Base-by-base conservation (phyloP, 2,329 filamentous ascomycete genomes). In the Fusarium bactridioides region DNA sequence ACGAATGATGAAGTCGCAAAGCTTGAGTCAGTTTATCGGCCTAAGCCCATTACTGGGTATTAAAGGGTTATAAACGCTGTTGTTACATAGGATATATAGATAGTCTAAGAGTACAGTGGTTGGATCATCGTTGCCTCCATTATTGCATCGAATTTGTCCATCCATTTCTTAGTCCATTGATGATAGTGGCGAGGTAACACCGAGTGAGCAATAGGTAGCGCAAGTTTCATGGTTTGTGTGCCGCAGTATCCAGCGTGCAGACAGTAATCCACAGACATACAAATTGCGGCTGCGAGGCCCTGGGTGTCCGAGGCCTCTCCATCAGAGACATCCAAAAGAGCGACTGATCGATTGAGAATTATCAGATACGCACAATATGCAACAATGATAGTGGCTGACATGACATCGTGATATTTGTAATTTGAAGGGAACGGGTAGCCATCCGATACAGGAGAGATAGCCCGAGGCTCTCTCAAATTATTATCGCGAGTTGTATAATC, bases 271-370 rank as follows among this genome's bases (percentile, higher is more conserved):
- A 40, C 50, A 5, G 50, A 54, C 23, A 54, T 54, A 10, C 50
- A 54, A 3, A 40, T 27, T 18, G 13, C 33, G 0, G 4, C 18
- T 7, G 33, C 50, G 2, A 40, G 13, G 0, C 2, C 23, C 1
- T 40, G 19, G 3, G 0, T 54, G 0, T 38, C 19, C 7, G 7
- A 18, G 16, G 0, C 1, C 4, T 38, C 19, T 53, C 10, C 0
- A 0, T 21, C 13, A 2, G 0, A 16, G 4, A 9, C 1, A 11
- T 38, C 18, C 7, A 51, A 8, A 25, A 7, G 2, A 18, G 23
- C 19, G 0, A 40, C 4, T 2, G 31, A 40, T 2, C 2, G 23
- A 5, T 54, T 40, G 7, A 54, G 10, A 38, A 38, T 0, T 0
- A 54, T 40, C 23, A 18, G 2, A 7, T 54, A 40, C 12, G 50